Conservation (phyloP, 2,329 filamentous ascomycete genomes). For the Thermothelomyces thermophilus region DNA sequence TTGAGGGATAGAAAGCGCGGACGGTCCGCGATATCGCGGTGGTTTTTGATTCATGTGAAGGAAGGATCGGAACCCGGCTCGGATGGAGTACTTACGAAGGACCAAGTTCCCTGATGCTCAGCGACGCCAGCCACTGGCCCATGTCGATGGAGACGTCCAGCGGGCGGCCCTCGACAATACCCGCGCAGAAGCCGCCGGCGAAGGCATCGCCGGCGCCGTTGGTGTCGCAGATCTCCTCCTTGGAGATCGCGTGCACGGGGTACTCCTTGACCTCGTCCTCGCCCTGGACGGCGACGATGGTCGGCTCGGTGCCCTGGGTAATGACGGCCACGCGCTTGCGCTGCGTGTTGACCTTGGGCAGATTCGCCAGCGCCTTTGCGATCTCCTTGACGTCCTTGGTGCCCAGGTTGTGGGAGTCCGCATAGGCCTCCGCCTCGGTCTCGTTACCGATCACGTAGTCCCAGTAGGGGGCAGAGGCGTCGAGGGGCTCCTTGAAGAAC, state of each 20-base stretch:
- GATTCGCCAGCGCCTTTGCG: conserved; percentile 73
- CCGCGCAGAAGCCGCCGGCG: conserved; percentile 87
- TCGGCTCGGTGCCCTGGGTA: conserved; percentile 90
- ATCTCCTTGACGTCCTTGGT: conserved; percentile 78
- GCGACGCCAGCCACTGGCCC: conserved; percentile 91
- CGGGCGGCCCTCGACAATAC: conserved; percentile 75
- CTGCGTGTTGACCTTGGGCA: conserved; percentile 86
- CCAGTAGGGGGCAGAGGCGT: conserved; percentile 82
- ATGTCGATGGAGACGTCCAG: conserved; percentile 77
- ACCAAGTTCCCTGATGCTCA: conserved; percentile 92
- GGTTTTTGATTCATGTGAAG: not conserved
- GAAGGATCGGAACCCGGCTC: not conserved
- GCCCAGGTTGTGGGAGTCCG: conserved; percentile 68
- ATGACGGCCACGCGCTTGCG: conserved; percentile 82
- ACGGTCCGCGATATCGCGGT: no score
- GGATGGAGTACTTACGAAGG: conserved; percentile 71
- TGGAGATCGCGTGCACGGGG: conserved; percentile 71
- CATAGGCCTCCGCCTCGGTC: conserved; percentile 84
- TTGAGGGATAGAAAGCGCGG: no score
- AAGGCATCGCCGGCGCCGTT: conserved; percentile 97
- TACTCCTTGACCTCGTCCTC: conserved; percentile 67
- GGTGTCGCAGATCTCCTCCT: conserved; percentile 83
- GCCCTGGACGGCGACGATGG: conserved; percentile 72
- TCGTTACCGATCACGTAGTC: conserved; percentile 97
- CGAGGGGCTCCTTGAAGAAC: conserved; percentile 95